Evolutionary conservation across 306 rosid species (phyloP), one percentile per base, ranked within the genome.

Genomic region (Crataegus laevigata): DNA sequence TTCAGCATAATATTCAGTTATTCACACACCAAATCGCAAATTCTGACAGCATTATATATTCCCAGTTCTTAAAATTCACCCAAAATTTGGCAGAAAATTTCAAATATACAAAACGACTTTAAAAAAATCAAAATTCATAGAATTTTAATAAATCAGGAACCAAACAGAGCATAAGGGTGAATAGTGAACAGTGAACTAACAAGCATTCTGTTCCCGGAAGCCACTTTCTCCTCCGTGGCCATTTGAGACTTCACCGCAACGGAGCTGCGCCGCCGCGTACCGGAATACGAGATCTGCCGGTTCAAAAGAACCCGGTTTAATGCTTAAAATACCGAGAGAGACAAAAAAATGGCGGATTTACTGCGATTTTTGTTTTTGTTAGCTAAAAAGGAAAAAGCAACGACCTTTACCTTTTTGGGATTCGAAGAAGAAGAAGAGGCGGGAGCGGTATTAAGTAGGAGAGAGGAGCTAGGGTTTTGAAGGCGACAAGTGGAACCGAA

Each of bases 131-230:
- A 22, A 43, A 45, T 24, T 25, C 17, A 24, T 19, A 5, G 28
- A 28, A 9, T 18, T 24, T 57, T 28, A 29, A 30, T 4, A 0
- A 22, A 60, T 36, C 62, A 67, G 57, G 2, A 58, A 13, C 61
- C 60, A 67, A 45, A 60, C 34, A 74, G 47, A 75, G 40, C 38
- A 36, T 18, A 73, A 73, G 54, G 13, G 8, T 30, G 19, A 63
- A 22, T 3, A 68, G 30, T 61, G 67, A 32, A 9, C 54, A 73
- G 73, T 47, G 50, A 52, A 29, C 94, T 75, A 60, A 94, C 98
- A n/a, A 91, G 98, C 98, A 94, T 91, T 86, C 84, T 83, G 61
- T 89, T 83, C 59, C 79, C 88, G 19, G 96, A 82, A 65, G 83
- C 64, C 8, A 87, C 83, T 78, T 87, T 87, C 65, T 84, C 88